Evolutionary conservation across 805 yeast genomes (phyloP).

Genomic region (Soucietia sequanensis): DNA sequence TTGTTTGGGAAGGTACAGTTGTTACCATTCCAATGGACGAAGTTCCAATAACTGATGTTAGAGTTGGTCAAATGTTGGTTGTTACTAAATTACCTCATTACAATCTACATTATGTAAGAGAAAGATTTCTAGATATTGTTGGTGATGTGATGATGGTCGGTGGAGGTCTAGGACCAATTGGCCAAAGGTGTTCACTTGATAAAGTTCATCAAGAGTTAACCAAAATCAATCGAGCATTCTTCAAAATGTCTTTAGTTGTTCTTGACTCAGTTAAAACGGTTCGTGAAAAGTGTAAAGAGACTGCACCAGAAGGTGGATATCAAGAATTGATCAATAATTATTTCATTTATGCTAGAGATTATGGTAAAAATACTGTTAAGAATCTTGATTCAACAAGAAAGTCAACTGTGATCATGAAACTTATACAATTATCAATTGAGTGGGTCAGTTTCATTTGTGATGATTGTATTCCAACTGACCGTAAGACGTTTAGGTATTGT

Average conservation of each 20-base stretch:
- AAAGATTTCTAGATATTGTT: constrained; percentile 55
- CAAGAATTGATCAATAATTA: constrained; percentile 76
- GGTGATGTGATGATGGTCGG: constrained; percentile 49
- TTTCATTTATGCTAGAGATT: constrained; percentile 77
- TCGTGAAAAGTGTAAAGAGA: constrained; percentile 52
- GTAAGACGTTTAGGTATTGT: constrained; percentile 92
- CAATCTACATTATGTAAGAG: constrained; percentile 53
- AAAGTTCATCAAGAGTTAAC: constrained; percentile 72
- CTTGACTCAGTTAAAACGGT: constrained; percentile 58
- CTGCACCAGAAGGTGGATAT: constrained; percentile 50
- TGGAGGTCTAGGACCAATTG: constrained; percentile 43
- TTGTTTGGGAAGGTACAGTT: constrained; percentile 87
- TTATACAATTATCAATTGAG: constrained; percentile 74
- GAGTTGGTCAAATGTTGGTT: constrained; percentile 64
- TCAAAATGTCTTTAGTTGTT: constrained; percentile 62
- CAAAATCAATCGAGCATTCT: constrained; percentile 63
- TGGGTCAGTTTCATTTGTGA: constrained; percentile 94
- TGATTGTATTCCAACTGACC: constrained; percentile 90
- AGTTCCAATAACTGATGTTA: constrained; percentile 55
- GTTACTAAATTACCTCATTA: constrained; percentile 68
- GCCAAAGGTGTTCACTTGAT: constrained; percentile 67
- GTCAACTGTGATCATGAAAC: constrained; percentile 64
- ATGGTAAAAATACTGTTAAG: constrained; percentile 69
- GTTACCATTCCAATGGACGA: constrained; percentile 50
- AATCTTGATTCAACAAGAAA: constrained; percentile 64